Conservation (phyloP, 768 basidiomycete species). For the Paxillus involutus region DNA sequence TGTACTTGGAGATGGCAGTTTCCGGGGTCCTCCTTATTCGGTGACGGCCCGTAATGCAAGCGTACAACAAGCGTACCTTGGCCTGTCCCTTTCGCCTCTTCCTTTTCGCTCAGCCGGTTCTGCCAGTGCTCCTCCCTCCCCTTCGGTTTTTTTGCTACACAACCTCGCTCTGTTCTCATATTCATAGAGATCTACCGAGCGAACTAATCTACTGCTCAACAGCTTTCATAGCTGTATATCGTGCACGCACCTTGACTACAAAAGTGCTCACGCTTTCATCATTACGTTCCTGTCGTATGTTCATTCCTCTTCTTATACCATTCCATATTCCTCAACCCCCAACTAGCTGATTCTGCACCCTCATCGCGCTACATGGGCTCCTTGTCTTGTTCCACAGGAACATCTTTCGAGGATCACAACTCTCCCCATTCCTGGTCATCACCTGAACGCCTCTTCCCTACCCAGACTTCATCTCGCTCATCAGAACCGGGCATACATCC, state of each 20-base stretch:
- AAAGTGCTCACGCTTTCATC: neutral
- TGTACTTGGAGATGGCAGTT: neutral
- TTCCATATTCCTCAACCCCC: neutral
- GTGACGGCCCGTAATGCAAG: constrained; percentile 10
- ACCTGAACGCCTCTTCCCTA: constrained; percentile 28
- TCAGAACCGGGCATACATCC: constrained; percentile 29
- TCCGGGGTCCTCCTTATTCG: constrained; percentile 18
- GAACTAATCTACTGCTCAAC: neutral
- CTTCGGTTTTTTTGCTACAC: constrained; percentile 4
- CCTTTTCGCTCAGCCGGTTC: constrained; percentile 7
- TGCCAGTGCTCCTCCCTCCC: neutral
- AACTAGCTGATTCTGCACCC: neutral
- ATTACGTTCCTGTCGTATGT: constrained; percentile 6
- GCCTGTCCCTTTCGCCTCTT: constrained; percentile 7
- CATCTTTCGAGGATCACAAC: constrained; percentile 26
- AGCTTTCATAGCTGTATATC: neutral
- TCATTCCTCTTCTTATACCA: neutral
- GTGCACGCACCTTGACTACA: neutral
- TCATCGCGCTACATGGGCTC: constrained; percentile 31
- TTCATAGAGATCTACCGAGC: constrained; percentile 12
- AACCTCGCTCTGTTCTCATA: neutral
- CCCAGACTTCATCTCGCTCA: constrained; percentile 21
- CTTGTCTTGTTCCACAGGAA: constrained; percentile 30
- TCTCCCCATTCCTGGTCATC: constrained; percentile 31
- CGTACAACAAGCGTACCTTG: constrained; percentile 2